A percentile compares a stretch with the other conserved stretches of the same genome.
These are phyloP conservation scores for Ceratobasidium sp. DNA, from an alignment of 1,284 basidiomycete species.

Conservation along the genomic window DNA sequence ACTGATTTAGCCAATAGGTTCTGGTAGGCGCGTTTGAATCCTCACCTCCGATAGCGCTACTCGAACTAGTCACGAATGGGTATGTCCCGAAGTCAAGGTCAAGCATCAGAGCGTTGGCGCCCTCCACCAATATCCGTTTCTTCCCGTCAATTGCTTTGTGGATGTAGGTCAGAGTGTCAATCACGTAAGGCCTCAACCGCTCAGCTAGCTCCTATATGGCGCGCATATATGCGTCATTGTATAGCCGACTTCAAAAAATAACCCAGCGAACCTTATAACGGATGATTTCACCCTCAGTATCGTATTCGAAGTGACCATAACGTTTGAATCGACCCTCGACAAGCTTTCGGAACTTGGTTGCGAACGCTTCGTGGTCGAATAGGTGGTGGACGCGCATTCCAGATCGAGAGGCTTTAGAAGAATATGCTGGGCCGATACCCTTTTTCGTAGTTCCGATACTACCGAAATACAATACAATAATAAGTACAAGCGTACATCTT, in stretches of 20 bases:
- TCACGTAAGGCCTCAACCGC: conserved; percentile 88
- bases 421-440: conserved; percentile 99
- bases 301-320: conserved; percentile 98
- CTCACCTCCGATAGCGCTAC: conserved; percentile 85
- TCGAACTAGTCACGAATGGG: conserved; percentile 95
- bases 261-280: conserved; percentile 80
- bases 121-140: conserved; percentile 93
- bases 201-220: conserved; percentile 79
- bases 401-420: conserved; percentile 95
- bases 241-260: neutral
- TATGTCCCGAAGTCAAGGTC: conserved; percentile 99
- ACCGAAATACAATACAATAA: too few relatives aligned
- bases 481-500: neutral
- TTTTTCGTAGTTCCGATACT: conserved; percentile 98
- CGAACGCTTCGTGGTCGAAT: conserved; percentile 90
- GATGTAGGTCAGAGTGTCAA: conserved; percentile 89
- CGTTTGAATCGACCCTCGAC: conserved; percentile 99
- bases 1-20: neutral
- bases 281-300: conserved; percentile 95
- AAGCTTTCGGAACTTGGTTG: conserved; percentile 92
- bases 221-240: conserved; percentile 33
- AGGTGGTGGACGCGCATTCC: conserved; percentile 97
- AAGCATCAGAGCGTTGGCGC: conserved; percentile 98
- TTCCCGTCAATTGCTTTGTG: conserved; percentile 79
- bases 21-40: conserved; percentile 48